Evolutionary conservation across 768 basidiomycete genomes (phyloP).

Genomic region (Chalciporus piperatus): DNA sequence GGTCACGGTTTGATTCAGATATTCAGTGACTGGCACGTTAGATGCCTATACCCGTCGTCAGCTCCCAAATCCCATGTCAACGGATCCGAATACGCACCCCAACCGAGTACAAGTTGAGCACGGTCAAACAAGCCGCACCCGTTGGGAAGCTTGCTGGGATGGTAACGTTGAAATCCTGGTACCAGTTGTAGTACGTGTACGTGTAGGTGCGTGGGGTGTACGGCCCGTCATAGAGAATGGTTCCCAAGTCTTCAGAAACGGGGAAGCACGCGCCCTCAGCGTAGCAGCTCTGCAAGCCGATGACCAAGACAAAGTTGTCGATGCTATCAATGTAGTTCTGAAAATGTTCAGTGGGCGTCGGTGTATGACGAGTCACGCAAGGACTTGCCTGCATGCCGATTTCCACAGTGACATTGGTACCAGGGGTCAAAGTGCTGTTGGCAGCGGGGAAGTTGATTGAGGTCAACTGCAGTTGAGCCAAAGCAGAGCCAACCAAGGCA

Average conservation of each 20-base stretch:
- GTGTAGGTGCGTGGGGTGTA: background rate
- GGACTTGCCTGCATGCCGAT: constrained; percentile 17
- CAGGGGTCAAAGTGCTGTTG: constrained; percentile 6
- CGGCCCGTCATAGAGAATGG: background rate
- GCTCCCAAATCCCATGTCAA: too few species aligned
- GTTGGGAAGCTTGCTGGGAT: background rate
- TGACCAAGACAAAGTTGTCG: constrained; percentile 28
- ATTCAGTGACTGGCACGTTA: background rate
- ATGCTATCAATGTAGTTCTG: constrained; percentile 23
- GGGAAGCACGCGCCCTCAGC: background rate
- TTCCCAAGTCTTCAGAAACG: background rate
- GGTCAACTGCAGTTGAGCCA: constrained; percentile 13
- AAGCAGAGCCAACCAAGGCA: constrained; percentile 9
- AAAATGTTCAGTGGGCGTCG: background rate
- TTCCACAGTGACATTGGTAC: constrained; percentile 10
- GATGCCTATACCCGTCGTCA: too few species aligned
- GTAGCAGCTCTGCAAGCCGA: constrained; percentile 26
- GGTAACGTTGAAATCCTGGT: background rate
- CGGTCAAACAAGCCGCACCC: background rate
- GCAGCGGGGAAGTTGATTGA: constrained; percentile 9
- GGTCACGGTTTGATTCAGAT: background rate
- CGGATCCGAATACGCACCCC: background rate
- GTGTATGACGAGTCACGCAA: background rate
- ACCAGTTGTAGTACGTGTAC: background rate
- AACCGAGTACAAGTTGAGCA: background rate